Evolutionary conservation across 1,284 basidiomycete species (phyloP), one percentile per base, ranked within the genome.

Genomic region (Earliella scabrosa): DNA sequence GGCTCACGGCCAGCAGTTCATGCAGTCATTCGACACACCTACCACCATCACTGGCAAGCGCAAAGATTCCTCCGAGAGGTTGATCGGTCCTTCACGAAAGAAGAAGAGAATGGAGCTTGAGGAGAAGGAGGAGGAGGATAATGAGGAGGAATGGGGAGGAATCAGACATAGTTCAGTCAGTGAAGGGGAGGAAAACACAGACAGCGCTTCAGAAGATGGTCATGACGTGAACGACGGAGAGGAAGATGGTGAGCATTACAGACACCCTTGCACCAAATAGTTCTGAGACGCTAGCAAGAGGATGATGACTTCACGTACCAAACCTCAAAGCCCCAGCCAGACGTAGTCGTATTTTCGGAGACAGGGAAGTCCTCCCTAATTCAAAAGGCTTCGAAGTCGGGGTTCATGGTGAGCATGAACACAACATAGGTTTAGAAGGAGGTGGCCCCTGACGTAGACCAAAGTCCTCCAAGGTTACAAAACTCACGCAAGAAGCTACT

Each of bases 391-490:
- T 47, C 43, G 11, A 54, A 58, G 34, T 49, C 61, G n/a, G 78
- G 83, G 1, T 92, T 92, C 66, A 92, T 92, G 89, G 90, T 90
- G 13, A 11, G 39, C 24, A 13, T 16, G 11, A 13, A 10, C 11
- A 11, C 7, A 23, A 16, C 13, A 4, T 8, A 5, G 11, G 5
- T 13, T 16, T 10, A 41, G 3, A 3, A 24, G 39, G 6, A 24
- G 23, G 24, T 2, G 8, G 29, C 29, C 7, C 20, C 21, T 24
- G 11, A 24, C 13, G 27, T 6, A 21, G 29, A 9, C 4, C 8
- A 34, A 6, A 92, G 91, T 93, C 91, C 2, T 89, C 90, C 20
- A 92, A 88, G 74, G 81, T 90, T 18, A 79, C 81, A 14, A 86
- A 85, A 66, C 59, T 90, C 40, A 77, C 77, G 11, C 63, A 75